Base-by-base conservation (phyloP, 2,329 filamentous ascomycete genomes). In the Chaetomium strumarium region DNA sequence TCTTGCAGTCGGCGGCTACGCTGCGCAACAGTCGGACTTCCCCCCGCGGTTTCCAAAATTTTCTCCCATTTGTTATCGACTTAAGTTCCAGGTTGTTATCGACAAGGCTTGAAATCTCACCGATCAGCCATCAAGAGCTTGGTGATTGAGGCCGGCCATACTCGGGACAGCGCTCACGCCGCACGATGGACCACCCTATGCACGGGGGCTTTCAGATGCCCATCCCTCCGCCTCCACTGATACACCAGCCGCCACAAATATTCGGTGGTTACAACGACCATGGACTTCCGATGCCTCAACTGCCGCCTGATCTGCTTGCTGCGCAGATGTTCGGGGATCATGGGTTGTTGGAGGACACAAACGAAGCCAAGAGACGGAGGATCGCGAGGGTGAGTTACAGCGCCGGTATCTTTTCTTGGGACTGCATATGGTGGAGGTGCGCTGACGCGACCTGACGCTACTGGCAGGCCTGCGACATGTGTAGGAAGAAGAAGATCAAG, bases 401-500 rank as follows among this genome's bases (percentile, higher is more conserved):
- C 20, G 46, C 34, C 42, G 36, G 51, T 24, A 37, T 30, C 19
- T 17, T 33, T 31, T 41, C 2, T 5, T 10, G 9, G 10, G 24
- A 43, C 24, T 29, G 38, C 7, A 34, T 19, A 44, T 6, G 17
- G 33, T 44, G 47, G 49, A 17, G 34, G 49, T 24, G 52, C 47
- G 53, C 58, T 57, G 53, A 57, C 24, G 4, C 24, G 24, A 4
- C 49, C 41, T 34, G 45, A 47, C 40, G 37, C 36, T 43, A 2
- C 41, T 44, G 24, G 44, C 55, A 91, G 88, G 90, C 90, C 47
- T 96, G 90, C 73, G 91, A 96, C 64, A 95, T 95, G 90, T 97
- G 92, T 68, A 81, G 91, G 63, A 96, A 95, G 74, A 91, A 89
- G 72, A 96, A 92, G 78, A 93, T 97, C 72, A 97, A 97, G 73